Evolutionary conservation across 2,329 filamentous ascomycete genomes (phyloP), one percentile per base, ranked within the genome.

Genomic region (Pseudofabraea citricarpa): DNA sequence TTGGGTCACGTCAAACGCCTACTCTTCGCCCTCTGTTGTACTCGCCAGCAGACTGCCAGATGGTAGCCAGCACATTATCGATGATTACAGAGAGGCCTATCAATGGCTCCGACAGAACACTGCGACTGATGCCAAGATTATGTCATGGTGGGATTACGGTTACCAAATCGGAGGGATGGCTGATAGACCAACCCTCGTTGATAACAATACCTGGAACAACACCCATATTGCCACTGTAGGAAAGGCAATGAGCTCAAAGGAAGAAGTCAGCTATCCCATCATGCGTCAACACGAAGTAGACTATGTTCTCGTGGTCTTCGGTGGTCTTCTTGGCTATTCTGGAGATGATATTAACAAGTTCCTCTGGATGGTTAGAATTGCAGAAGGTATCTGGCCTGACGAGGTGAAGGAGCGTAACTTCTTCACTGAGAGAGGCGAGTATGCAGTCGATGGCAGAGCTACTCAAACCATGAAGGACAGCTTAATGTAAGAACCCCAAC

Each of bases 171-270:
- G 93, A 71, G 93, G 93, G 55, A 98, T 98, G 93, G 93, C 93
- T 39, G 93, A 98, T 66, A 81, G 93, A 43, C 93, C 93, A 24
- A 98, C 93, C 1, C 76, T 98, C 24, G 93, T 98, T 24, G 93
- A 98, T 74, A 98, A 98, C 75, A 98, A 98, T 72, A 98, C 93
- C 2, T 98, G 93, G 93, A 98, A 98, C 75, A 98, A 98, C 73
- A 98, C 93, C 6, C 93, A 98, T 66, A 98, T 98, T 68, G 93
- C 93, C 41, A 98, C 93, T 12, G 93, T 98, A 46, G 93, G 93
- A 61, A 98, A 98, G 73, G 93, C 93, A 32, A 97, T 98, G 93
- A 93, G 87, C 70, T 96, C 90, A 6, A 77, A 87, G 36, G 93
- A 98, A 67, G 94, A 98, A 67, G 90, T 97, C 67, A 95, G 90